Conservation (phyloP, 495 filamentous ascomycete genomes). For the Acidiella bohemica region DNA sequence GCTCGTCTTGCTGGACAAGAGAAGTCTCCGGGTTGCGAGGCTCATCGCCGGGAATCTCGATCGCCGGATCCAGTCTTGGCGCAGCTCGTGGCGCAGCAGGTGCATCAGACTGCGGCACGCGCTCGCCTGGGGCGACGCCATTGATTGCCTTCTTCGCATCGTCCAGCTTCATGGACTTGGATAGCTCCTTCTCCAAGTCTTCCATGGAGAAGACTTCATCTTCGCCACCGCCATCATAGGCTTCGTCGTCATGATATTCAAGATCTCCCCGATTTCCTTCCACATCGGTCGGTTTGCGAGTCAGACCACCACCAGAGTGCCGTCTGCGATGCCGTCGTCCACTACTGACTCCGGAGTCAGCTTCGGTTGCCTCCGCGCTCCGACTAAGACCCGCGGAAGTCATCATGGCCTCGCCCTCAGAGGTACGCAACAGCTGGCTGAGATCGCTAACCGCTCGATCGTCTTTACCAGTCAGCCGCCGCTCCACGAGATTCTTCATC, state of each 20-base stretch:
- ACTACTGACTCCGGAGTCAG: not conserved
- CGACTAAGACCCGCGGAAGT: constrained; percentile 6
- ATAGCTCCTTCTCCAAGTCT: constrained; percentile 29
- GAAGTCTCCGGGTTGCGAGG: constrained; percentile 70
- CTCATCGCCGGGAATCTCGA: constrained; percentile 5
- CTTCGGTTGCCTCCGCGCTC: constrained; percentile 11
- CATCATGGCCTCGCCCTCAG: not conserved
- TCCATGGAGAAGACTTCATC: constrained; percentile 68
- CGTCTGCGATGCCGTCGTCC: constrained; percentile 39
- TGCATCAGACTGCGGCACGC: not conserved
- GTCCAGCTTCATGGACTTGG: not conserved
- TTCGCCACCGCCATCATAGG: constrained; percentile 66
- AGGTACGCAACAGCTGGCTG: not conserved
- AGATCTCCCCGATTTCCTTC: constrained; percentile 51
- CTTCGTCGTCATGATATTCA: constrained; percentile 75
- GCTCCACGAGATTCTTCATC: constrained; percentile 8
- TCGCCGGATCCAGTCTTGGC: constrained; percentile 2
- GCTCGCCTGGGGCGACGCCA: not conserved
- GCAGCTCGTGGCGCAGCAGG: not conserved
- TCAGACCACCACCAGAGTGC: constrained; percentile 68
- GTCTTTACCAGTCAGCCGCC: not conserved
- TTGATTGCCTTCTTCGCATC: not conserved
- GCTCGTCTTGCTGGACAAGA: constrained; percentile 50
- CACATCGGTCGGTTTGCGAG: constrained; percentile 52
- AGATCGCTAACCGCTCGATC: constrained; percentile 3